Conservation (phyloP, 441 rosid species). For the Pelargonium citronellum region DNA sequence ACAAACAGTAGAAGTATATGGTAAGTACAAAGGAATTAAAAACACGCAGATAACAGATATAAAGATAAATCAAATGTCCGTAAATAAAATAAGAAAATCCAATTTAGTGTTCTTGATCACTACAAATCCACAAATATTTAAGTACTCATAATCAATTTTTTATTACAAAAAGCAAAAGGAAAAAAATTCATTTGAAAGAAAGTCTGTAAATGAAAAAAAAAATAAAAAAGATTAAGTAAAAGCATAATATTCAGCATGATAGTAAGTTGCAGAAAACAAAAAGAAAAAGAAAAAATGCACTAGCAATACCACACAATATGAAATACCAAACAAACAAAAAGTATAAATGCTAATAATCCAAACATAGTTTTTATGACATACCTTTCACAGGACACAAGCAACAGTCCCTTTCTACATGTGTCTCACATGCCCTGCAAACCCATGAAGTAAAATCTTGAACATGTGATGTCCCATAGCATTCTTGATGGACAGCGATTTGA, state of each 20-base stretch:
- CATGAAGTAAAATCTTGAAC: slow-evolving; percentile 74
- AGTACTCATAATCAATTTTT: neutral
- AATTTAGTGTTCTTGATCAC: too few species aligned
- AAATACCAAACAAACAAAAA: slow-evolving; percentile 13
- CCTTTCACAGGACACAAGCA: slow-evolving; percentile 97
- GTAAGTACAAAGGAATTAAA: neutral
- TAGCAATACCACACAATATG: neutral
- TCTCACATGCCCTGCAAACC: slow-evolving; percentile 97
- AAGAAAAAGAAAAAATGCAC: too few species aligned
- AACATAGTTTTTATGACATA: slow-evolving; percentile 22
- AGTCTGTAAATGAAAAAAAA: too few species aligned
- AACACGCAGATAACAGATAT: neutral
- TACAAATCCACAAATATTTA: neutral
- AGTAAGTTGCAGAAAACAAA: too few species aligned
- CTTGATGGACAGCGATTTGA: slow-evolving; percentile 97
- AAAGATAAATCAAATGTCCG: neutral
- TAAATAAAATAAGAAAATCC: neutral
- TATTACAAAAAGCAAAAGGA: neutral
- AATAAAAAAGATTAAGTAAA: too few species aligned
- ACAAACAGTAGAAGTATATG: slow-evolving; percentile 25
- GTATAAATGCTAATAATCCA: neutral
- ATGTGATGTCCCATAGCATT: slow-evolving; percentile 76
- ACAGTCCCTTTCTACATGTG: slow-evolving; percentile 65
- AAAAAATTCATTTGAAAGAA: too few species aligned
- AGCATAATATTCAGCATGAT: too few species aligned